Evolutionary conservation across 208 protist genomes (phyloP).

Genomic region (Blastocrithidia nonstop): DNA sequence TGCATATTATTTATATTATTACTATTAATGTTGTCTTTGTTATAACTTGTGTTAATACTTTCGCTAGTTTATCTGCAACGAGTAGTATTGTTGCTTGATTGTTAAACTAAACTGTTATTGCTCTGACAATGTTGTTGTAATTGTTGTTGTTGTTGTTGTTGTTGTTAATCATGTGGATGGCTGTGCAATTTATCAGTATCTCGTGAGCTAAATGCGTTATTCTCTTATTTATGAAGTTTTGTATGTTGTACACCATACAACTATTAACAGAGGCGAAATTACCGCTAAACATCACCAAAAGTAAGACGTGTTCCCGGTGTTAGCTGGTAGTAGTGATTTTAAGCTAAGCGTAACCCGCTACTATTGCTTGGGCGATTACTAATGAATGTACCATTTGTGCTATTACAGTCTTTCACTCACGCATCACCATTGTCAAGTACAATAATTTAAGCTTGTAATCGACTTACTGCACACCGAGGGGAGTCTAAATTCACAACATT

Average conservation of each 20-base stretch:
- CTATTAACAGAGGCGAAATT: slow-evolving; percentile 6
- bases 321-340: slow-evolving; percentile 66
- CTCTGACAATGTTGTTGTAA: not conserved
- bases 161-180: too few relatives aligned
- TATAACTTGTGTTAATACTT: too few relatives aligned
- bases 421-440: slow-evolving; percentile 64
- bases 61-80: too few relatives aligned
- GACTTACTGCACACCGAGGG: slow-evolving; percentile 38
- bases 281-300: slow-evolving; percentile 62
- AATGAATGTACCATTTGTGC: slow-evolving; percentile 77
- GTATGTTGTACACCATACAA: not conserved
- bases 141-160: slow-evolving; percentile 1
- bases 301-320: slow-evolving; percentile 34
- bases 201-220: too few relatives aligned
- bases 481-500: slow-evolving; percentile 60
- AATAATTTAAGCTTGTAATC: slow-evolving; percentile 68
- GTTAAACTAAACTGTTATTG: too few relatives aligned
- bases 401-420: slow-evolving; percentile 71
- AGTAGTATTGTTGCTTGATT: too few relatives aligned
- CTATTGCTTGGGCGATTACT: slow-evolving; percentile 26
- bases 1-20: too few relatives aligned
- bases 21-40: too few relatives aligned
- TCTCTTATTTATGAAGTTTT: not conserved
- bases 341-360: slow-evolving; percentile 29
- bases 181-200: too few relatives aligned